phyloP scores from a whole-genome alignment of 345 rosid species.

The Theobroma cacao region DNA sequence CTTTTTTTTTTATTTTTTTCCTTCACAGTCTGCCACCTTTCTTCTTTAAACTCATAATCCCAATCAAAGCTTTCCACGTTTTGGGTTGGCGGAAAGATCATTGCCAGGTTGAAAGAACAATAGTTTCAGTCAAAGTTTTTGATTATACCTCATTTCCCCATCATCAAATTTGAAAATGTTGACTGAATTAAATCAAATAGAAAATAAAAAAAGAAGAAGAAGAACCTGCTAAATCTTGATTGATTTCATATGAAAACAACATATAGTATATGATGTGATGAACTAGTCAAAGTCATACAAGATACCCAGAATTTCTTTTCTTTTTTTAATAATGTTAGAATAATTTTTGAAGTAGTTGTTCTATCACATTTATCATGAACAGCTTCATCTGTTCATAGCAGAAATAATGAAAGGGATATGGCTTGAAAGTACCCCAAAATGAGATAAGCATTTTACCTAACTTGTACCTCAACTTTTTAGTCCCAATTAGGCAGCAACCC shows the following conservation, averaged over 20 bases:
- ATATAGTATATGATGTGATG: background rate
- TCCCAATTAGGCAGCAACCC: no score
- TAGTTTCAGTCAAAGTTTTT: background rate
- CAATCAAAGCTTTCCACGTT: background rate
- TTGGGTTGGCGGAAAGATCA: background rate
- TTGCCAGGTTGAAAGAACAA: background rate
- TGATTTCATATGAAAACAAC: background rate
- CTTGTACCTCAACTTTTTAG: no score
- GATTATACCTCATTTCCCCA: background rate
- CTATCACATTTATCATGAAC: slow-evolving; percentile 2
- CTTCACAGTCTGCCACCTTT: background rate
- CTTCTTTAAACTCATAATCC: background rate
- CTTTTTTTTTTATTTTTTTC: no score
- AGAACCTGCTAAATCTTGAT: background rate
- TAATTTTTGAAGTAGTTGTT: background rate
- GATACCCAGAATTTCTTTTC: no score
- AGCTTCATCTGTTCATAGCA: no score
- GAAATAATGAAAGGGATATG: no score
- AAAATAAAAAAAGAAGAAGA: background rate
- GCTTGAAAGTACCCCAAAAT: no score
- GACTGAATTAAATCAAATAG: background rate
- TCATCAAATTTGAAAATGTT: background rate
- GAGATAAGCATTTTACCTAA: no score
- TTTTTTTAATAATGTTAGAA: no score
- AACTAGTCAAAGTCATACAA: background rate